Conservation (phyloP, 352 stramenopile genomes). For the Globisporangium carolinianum region DNA sequence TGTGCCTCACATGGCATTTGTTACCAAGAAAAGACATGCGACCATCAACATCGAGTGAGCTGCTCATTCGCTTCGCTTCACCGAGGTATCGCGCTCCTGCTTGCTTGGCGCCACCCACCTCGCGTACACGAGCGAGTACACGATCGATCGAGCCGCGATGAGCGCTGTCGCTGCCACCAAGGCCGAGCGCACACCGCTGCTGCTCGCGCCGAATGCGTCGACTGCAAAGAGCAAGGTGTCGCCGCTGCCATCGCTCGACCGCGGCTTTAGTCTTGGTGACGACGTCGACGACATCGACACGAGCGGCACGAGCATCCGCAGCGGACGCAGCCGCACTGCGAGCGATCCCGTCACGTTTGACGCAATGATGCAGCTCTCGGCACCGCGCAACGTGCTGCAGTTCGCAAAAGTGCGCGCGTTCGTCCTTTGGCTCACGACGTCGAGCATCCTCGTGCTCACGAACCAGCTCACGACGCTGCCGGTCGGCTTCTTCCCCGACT, state of each 20-base stretch:
- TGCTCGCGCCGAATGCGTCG: conserved; percentile 4
- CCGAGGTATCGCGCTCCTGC: too few species aligned
- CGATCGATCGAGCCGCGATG: neutral
- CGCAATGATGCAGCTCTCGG: conserved; percentile 55
- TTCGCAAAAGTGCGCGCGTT: conserved; percentile 30
- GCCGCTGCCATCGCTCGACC: conserved; percentile 3
- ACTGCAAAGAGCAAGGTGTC: conserved; percentile 4
- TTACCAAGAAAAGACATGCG: neutral
- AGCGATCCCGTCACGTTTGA: conserved; percentile 40
- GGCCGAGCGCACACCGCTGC: conserved; percentile 13
- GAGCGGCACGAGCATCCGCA: conserved; percentile 21
- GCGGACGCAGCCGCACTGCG: conserved; percentile 1
- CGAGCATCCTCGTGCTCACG: conserved; percentile 52
- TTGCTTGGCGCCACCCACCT: neutral
- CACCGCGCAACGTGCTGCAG: conserved; percentile 45
- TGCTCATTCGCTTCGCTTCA: too few species aligned
- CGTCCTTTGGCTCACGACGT: conserved; percentile 41
- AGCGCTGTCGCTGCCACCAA: neutral
- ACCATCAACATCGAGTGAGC: neutral
- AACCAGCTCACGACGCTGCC: conserved; percentile 71
- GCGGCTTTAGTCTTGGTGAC: conserved; percentile 8
- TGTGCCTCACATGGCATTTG: neutral
- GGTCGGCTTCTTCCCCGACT: conserved; percentile 68
- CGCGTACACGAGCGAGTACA: neutral
- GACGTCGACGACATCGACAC: conserved; percentile 24